Evolutionary conservation across 345 rosid species (phyloP).

Genomic region (Microcos paniculata): DNA sequence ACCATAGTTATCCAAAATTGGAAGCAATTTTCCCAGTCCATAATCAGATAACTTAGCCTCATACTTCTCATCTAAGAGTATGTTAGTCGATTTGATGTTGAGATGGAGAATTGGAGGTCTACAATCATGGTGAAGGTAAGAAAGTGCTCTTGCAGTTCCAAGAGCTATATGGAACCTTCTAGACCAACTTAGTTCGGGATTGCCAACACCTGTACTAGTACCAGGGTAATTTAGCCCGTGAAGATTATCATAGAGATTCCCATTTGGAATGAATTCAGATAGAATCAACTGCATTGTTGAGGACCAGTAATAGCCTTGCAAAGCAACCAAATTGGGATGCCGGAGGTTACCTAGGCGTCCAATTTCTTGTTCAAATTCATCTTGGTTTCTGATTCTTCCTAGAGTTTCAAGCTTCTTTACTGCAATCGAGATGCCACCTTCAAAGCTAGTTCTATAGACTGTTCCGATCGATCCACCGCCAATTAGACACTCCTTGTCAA

Average conservation of each 20-base stretch:
- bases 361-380: slow-evolving; percentile 89
- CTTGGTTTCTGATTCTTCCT: slow-evolving; percentile 86
- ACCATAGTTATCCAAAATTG: slow-evolving; percentile 74
- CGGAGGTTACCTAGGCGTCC: slow-evolving; percentile 70
- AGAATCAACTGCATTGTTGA: slow-evolving; percentile 76
- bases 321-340: slow-evolving; percentile 72
- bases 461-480: slow-evolving; percentile 90
- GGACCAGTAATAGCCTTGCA: slow-evolving; percentile 94
- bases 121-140: slow-evolving; percentile 92
- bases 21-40: slow-evolving; percentile 78
- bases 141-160: slow-evolving; percentile 83
- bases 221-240: slow-evolving; percentile 56
- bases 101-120: slow-evolving; percentile 88
- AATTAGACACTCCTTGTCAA: slow-evolving; percentile 81
- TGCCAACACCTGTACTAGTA: slow-evolving; percentile 64
- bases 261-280: slow-evolving; percentile 68
- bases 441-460: slow-evolving; percentile 77
- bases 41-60: slow-evolving; percentile 85
- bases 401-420: slow-evolving; percentile 89
- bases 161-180: slow-evolving; percentile 86
- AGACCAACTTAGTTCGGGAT: slow-evolving; percentile 67
- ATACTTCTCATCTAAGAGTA: slow-evolving; percentile 73
- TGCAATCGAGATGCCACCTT: slow-evolving; percentile 87
- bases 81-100: slow-evolving; percentile 83
- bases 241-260: slow-evolving; percentile 79